Percentiles rank a stretch among this genome's conserved stretches.
phyloP scores from a whole-genome alignment of 2,329 filamentous ascomycete genomes.

The Periconia digitata region DNA sequence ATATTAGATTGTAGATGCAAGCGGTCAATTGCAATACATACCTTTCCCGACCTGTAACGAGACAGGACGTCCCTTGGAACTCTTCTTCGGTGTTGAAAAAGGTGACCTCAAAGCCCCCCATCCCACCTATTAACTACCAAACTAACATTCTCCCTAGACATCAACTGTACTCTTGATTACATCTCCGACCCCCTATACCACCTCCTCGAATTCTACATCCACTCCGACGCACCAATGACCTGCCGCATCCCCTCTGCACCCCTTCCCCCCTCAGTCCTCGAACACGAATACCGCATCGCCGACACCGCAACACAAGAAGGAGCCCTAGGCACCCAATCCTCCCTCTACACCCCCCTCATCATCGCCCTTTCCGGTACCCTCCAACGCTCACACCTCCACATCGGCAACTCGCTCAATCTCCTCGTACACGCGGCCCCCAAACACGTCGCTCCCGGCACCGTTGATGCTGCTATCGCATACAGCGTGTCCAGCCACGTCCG shows the following conservation, averaged over 20 bases:
- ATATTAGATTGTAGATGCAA: constrained; percentile 72
- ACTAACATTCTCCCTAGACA: constrained; percentile 55
- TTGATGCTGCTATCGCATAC: constrained; percentile 88
- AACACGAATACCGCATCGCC: constrained; percentile 29
- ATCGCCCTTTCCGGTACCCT: constrained; percentile 88
- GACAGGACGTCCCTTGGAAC: constrained; percentile 76
- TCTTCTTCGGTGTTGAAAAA: constrained; percentile 79
- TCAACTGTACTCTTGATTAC: constrained; percentile 81
- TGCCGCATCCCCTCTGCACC: constrained; percentile 87
- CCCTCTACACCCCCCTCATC: constrained; percentile 74
- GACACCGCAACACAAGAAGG: constrained; percentile 46
- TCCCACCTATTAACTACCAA: neutral
- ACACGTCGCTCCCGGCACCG: constrained; percentile 63
- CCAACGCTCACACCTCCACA: constrained; percentile 81
- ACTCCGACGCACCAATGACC: constrained; percentile 89
- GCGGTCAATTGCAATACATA: constrained; percentile 85
- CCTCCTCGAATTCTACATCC: constrained; percentile 93
- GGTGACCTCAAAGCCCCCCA: constrained; percentile 29
- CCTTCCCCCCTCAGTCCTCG: constrained; percentile 44
- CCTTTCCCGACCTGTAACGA: constrained; percentile 91
- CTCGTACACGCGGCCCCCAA: constrained; percentile 70
- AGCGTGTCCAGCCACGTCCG: constrained; percentile 62
- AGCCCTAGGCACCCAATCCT: constrained; percentile 35
- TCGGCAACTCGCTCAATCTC: constrained; percentile 87
- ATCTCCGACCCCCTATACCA: constrained; percentile 81